These are phyloP conservation scores for Danielozyma ontarioensis DNA, from an alignment of 805 yeast genomes.

Conservation along the genomic window DNA sequence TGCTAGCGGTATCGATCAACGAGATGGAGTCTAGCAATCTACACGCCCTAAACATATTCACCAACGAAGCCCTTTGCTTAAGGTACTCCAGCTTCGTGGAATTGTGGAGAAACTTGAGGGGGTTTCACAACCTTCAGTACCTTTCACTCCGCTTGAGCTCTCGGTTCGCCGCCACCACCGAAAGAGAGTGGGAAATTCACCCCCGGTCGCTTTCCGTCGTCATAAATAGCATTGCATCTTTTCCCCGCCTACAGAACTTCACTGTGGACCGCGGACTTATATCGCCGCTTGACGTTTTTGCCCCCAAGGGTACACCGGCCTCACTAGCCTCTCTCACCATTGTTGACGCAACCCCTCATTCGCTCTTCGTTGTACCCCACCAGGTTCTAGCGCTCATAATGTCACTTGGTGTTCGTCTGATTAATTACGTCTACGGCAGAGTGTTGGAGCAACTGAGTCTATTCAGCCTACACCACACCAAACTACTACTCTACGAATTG, in stretches of 20 bases:
- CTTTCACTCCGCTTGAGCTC: no score
- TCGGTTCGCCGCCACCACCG: no score
- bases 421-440: background rate
- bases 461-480: background rate
- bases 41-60: slow-evolving; percentile 10
- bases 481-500: background rate
- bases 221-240: slow-evolving; percentile 4
- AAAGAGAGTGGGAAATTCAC: background rate
- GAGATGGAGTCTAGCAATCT: background rate
- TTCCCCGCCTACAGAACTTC: slow-evolving; percentile 1
- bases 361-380: background rate
- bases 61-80: slow-evolving; percentile 9
- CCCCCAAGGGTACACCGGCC: no score
- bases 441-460: background rate
- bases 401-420: background rate
- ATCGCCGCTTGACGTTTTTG: no score
- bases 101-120: slow-evolving; percentile 3
- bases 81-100: slow-evolving; percentile 6
- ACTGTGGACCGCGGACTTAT: no score
- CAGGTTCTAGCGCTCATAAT: background rate
- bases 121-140: no score
- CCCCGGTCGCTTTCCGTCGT: background rate
- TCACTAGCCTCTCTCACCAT: background rate
- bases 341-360: background rate
- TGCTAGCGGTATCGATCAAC: slow-evolving; percentile 1